A percentile compares a stretch with the other conserved stretches of the same genome.
phyloP scores from a whole-genome alignment of 2,329 filamentous ascomycete species.

The Claviceps humidiphila region DNA sequence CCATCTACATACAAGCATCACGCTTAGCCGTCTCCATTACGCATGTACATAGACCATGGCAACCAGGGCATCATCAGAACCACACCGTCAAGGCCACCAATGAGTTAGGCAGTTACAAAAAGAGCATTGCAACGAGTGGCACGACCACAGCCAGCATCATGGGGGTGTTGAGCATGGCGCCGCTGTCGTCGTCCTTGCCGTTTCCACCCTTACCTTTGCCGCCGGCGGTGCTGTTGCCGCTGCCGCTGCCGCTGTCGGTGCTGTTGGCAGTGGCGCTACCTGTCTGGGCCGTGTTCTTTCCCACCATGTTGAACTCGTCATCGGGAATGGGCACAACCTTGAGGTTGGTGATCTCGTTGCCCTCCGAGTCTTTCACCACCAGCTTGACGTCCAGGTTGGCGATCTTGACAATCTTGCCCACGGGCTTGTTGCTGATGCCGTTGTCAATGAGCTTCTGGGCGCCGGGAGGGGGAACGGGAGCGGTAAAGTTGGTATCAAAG shows the following conservation, averaged over 20 bases:
- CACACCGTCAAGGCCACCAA: too few species aligned
- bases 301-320: constrained; percentile 31
- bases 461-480: constrained; percentile 55
- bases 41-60: too few species aligned
- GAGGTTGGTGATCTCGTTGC: constrained; percentile 29
- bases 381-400: constrained; percentile 44
- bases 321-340: constrained; percentile 33
- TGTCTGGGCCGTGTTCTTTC: constrained; percentile 27
- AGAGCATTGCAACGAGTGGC: constrained; percentile 21
- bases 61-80: too few species aligned
- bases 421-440: constrained; percentile 53
- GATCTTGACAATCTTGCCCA: constrained; percentile 57
- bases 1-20: too few species aligned
- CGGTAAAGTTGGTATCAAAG: constrained; percentile 69
- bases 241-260: constrained; percentile 9
- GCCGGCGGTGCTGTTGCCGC: constrained; percentile 9
- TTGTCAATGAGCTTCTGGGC: constrained; percentile 61
- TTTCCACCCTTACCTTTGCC: constrained; percentile 4
- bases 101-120: constrained; percentile 12
- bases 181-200: constrained; percentile 12
- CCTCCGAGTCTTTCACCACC: constrained; percentile 26
- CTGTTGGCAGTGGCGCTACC: constrained; percentile 12
- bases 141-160: constrained; percentile 20
- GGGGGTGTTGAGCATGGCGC: constrained; percentile 17
- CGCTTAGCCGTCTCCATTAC: too few species aligned